Conservation (phyloP, 225 moss, liverwort and hornwort species). For the Anthoceros angustus region DNA sequence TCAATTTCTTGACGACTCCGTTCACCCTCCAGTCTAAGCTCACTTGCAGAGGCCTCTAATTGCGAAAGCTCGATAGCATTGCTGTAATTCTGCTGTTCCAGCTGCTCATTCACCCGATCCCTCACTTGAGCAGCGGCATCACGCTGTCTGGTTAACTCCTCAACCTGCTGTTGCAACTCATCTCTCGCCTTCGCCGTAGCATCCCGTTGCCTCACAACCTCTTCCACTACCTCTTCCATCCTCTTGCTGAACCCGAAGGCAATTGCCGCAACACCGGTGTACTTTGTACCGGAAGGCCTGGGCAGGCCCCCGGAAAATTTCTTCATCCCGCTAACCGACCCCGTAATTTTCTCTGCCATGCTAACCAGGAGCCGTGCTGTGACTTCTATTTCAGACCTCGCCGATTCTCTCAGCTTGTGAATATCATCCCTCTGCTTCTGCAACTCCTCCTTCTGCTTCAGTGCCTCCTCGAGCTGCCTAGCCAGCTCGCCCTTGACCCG, state of each 20-base stretch:
- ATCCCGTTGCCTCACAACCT: constrained; percentile 1
- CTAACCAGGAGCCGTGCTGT: constrained; percentile 68
- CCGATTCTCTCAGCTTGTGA: constrained; percentile 35
- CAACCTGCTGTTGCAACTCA: constrained; percentile 10
- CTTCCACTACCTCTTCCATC: constrained; percentile 62
- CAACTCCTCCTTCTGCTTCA: constrained; percentile 46
- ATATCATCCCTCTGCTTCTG: constrained; percentile 48
- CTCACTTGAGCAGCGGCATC: constrained; percentile 51
- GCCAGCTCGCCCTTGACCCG: constrained; percentile 36
- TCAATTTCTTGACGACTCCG: constrained; percentile 44
- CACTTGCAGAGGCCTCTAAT: constrained; percentile 64
- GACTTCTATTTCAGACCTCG: constrained; percentile 57
- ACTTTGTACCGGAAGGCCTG: constrained; percentile 27
- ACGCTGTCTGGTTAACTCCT: constrained; percentile 62
- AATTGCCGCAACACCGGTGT: constrained; percentile 78
- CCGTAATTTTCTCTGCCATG: constrained; percentile 58
- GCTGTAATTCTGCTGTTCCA: constrained; percentile 82
- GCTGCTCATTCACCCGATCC: constrained; percentile 49
- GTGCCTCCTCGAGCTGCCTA: constrained; percentile 27
- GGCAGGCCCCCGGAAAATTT: constrained; percentile 70
- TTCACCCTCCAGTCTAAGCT: constrained; percentile 43
- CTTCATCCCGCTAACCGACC: constrained; percentile 52
- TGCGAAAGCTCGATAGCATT: constrained; percentile 95
- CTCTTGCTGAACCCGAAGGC: constrained; percentile 88
- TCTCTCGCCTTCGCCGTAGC: neutral